phyloP scores from a whole-genome alignment of 805 yeast species.

The Ogataea neopini region DNA sequence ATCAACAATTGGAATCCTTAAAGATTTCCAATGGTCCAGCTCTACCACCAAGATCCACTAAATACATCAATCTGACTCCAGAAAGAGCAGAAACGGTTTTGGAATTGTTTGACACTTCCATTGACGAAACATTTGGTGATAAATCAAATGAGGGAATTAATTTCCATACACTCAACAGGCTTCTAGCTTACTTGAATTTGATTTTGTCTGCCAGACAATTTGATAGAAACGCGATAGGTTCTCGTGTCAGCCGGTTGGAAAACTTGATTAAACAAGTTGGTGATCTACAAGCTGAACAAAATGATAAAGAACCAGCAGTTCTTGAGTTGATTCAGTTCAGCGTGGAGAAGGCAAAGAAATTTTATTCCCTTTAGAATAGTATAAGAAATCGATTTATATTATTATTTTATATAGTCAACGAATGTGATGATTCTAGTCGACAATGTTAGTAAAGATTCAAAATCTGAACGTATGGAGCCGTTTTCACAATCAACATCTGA shows the following conservation, averaged over 20 bases:
- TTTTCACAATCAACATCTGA: not conserved
- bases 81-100: conserved; percentile 45
- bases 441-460: conserved; percentile 2
- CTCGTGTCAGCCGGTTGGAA: conserved; percentile 6
- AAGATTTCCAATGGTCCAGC: conserved; percentile 26
- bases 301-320: conserved; percentile 4
- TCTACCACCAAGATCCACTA: conserved; percentile 41
- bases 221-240: conserved; percentile 8
- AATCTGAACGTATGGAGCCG: not conserved
- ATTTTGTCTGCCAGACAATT: conserved; percentile 28
- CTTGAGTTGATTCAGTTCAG: conserved; percentile 23
- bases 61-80: conserved; percentile 44
- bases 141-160: conserved; percentile 4
- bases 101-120: conserved; percentile 40
- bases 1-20: conserved; percentile 10
- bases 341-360: conserved; percentile 22
- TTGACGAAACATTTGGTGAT: conserved; percentile 38
- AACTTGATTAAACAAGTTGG: not conserved
- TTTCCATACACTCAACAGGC: conserved; percentile 39
- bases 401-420: conserved; percentile 2
- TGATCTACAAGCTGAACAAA: not conserved
- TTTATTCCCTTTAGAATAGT: conserved; percentile 8
- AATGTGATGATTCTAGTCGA: not conserved
- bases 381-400: not conserved
- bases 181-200: conserved; percentile 60